Evolutionary conservation across 768 basidiomycete species (phyloP), one percentile per base, ranked within the genome.

Genomic region (Collybiopsis luxurians): DNA sequence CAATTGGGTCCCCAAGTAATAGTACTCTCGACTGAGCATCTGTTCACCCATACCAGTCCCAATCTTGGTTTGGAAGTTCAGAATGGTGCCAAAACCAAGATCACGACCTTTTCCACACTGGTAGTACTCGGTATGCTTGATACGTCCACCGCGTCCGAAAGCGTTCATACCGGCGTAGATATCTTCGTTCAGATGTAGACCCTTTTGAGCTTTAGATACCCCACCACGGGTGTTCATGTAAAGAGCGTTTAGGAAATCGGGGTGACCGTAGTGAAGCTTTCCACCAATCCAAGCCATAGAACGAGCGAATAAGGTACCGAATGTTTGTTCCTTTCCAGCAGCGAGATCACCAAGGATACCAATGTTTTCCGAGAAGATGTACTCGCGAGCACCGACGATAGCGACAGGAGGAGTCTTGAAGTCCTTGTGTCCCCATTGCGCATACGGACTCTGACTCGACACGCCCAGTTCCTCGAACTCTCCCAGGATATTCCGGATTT

Each of bases 11-110:
- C 97, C 97, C 60, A 99, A 74, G 67, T 98, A 98, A 73, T 99
- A 99, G 71, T 99, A 98, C 73, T 98, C 97, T 60, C 97, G 86
- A 75, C 94, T 97, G 66, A 99, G 82, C 92, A 98, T 93, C 73
- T 99, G 97, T 70, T 99, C 97, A 36, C 97, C 97, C 97, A 99
- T 99, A 71, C 97, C 97, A n/a, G 95, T 98, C 12, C 97, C 96
- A 65, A 99, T 95, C 84, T 99, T 99, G 56, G 97, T 99, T 80
- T 94, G 90, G 89, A 99, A 99, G 73, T 99, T 99, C 65, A 99
- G 76, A 67, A 98, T 98, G 21, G 97, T 99, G 30, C 96, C 96
- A 71, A 99, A 98, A 24, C 97, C 97, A 59, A 99, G 85, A 78
- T 98, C 97, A 72, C 97, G 89, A 55, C 97, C 97, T 73, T 98